These are phyloP conservation scores for Secale cereale DNA, from an alignment of 176 grass and related monocot species.

Conservation along the genomic window DNA sequence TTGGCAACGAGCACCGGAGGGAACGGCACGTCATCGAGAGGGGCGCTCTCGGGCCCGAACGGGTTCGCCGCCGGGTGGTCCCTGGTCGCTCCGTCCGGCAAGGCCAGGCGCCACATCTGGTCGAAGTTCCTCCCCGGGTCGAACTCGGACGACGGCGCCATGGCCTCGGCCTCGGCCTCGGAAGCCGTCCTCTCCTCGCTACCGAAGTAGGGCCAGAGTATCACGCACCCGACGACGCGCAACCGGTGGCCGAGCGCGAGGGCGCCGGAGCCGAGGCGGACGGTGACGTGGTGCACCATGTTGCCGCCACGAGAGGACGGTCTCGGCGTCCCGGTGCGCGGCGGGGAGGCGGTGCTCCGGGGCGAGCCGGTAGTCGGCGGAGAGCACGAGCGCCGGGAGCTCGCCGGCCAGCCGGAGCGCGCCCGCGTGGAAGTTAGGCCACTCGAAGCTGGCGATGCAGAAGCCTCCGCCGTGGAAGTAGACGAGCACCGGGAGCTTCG, in stretches of 20 bases:
- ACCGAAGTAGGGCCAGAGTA: background rate
- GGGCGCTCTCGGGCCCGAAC: conserved; percentile 40
- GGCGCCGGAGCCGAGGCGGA: background rate
- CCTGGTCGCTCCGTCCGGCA: conserved; percentile 24
- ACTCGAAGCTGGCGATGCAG: background rate
- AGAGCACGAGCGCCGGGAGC: conserved; percentile 53
- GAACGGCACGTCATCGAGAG: conserved; percentile 18
- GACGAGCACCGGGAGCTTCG: background rate
- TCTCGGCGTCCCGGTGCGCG: conserved; percentile 28
- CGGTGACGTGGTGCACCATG: conserved; percentile 89
- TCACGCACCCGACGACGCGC: background rate
- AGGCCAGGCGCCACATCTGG: background rate
- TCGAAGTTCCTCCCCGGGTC: background rate
- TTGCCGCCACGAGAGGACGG: conserved; percentile 59
- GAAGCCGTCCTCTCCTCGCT: background rate
- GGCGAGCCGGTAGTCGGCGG: conserved; percentile 70
- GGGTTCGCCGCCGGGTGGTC: conserved; percentile 54
- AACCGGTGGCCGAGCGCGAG: background rate
- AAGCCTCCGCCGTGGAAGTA: background rate
- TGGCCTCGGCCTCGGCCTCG: background rate
- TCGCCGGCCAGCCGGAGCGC: background rate
- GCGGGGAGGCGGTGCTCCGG: conserved; percentile 60
- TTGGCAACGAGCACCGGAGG: conserved; percentile 30
- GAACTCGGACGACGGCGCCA: background rate
- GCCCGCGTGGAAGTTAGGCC: background rate